These are phyloP conservation scores for Kwoniella sp. DNA, from an alignment of 768 basidiomycete species.

Conservation along the genomic window DNA sequence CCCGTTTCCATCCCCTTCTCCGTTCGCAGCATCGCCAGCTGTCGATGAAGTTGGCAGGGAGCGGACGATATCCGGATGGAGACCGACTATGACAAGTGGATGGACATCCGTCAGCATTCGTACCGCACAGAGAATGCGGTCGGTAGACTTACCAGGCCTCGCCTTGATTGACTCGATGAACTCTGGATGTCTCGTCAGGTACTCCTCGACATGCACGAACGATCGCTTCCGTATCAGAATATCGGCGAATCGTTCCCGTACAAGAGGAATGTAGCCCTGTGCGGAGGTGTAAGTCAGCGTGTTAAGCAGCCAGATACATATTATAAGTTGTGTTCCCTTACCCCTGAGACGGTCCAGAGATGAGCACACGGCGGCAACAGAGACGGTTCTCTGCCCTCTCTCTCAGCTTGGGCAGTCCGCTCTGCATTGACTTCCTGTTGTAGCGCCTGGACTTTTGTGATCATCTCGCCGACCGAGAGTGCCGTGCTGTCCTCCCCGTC, in stretches of 20 bases:
- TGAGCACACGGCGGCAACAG: conserved; percentile 45
- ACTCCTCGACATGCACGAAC: conserved; percentile 52
- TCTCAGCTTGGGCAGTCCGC: conserved; percentile 9
- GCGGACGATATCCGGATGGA: conserved; percentile 45
- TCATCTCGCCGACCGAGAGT: conserved; percentile 50
- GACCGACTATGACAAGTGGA: conserved; percentile 29
- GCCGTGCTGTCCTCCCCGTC: conserved; percentile 53
- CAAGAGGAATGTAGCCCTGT: conserved; percentile 46
- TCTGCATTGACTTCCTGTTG: conserved; percentile 40
- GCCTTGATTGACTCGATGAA: conserved; percentile 41
- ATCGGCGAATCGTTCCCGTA: conserved; percentile 50
- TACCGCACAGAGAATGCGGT: too few species aligned
- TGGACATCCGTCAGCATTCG: neutral
- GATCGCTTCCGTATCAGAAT: conserved; percentile 45
- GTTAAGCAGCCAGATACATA: neutral
- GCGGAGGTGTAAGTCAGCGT: neutral
- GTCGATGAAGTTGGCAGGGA: conserved; percentile 13
- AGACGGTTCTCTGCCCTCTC: conserved; percentile 16
- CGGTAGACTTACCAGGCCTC: conserved; percentile 39
- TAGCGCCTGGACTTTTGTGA: conserved; percentile 42
- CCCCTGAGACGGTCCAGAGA: conserved; percentile 52
- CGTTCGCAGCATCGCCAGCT: conserved; percentile 13
- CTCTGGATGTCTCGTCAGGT: conserved; percentile 49
- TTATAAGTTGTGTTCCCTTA: conserved; percentile 20
- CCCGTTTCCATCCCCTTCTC: conserved; percentile 2